These are phyloP conservation scores for Colletotrichum lupini DNA, from an alignment of 2,329 filamentous ascomycete genomes.

Conservation along the genomic window DNA sequence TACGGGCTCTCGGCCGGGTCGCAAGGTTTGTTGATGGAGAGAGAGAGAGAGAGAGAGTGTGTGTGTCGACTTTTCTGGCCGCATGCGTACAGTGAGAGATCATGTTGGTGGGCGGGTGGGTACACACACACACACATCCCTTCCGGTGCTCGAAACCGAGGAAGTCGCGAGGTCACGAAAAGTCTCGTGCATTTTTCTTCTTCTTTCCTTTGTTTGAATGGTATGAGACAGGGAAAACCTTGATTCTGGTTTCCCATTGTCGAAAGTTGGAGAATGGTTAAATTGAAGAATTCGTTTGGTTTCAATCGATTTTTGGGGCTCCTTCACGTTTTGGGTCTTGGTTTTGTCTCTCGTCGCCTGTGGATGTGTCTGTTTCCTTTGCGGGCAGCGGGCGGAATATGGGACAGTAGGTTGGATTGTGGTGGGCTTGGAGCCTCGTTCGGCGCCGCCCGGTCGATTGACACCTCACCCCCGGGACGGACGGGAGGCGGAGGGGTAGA, in stretches of 20 bases:
- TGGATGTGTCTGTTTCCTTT: background rate
- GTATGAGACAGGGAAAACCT: background rate
- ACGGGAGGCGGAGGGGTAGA: background rate
- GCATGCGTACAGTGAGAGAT: background rate
- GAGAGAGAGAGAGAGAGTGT: no score
- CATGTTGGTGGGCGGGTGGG: background rate
- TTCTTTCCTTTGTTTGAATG: background rate
- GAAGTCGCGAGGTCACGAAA: no score
- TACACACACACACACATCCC: background rate
- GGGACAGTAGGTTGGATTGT: background rate
- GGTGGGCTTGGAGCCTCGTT: background rate
- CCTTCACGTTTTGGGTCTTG: background rate
- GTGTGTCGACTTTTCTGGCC: background rate
- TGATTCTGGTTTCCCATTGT: background rate
- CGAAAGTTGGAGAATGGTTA: background rate
- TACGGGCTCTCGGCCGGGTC: constrained; percentile 9
- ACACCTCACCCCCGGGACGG: background rate
- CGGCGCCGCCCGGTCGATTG: background rate
- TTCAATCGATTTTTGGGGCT: background rate
- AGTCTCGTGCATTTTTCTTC: no score
- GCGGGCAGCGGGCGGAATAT: no score
- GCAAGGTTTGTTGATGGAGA: background rate
- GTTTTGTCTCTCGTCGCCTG: background rate
- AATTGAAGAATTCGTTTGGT: background rate
- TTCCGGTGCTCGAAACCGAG: background rate